phyloP scores from a whole-genome alignment of 2,329 filamentous ascomycete species.

The Talaromyces piceae region DNA sequence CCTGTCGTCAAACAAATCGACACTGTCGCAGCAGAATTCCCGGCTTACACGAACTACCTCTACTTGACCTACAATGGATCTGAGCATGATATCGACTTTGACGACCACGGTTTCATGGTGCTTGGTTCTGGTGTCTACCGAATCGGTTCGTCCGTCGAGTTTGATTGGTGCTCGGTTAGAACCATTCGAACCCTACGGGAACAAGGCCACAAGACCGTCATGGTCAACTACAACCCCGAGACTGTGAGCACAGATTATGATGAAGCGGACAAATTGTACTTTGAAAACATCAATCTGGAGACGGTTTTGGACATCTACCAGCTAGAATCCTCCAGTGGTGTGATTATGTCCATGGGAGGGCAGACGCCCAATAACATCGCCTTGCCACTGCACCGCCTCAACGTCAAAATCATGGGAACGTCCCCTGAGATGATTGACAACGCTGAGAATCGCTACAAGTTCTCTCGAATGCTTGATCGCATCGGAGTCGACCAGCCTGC shows the following conservation, averaged over 20 bases:
- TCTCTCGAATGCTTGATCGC: slow-evolving; percentile 93
- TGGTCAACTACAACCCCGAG: slow-evolving; percentile 92
- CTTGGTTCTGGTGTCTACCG: slow-evolving; percentile 92
- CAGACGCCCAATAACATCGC: slow-evolving; percentile 98
- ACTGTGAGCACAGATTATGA: slow-evolving; percentile 88
- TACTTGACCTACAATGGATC: slow-evolving; percentile 93
- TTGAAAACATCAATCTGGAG: slow-evolving; percentile 90
- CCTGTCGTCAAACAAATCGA: slow-evolving; percentile 98
- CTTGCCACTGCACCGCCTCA: slow-evolving; percentile 75
- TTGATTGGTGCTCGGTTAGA: slow-evolving; percentile 97
- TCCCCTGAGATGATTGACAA: slow-evolving; percentile 98
- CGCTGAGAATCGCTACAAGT: slow-evolving; percentile 97
- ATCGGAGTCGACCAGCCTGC: slow-evolving; percentile 93
- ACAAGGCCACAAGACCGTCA: slow-evolving; percentile 83
- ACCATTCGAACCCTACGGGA: slow-evolving; percentile 85
- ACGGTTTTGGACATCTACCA: slow-evolving; percentile 91
- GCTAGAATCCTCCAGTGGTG: slow-evolving; percentile 71
- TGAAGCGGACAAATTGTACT: slow-evolving; percentile 89
- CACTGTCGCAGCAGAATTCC: slow-evolving; percentile 95
- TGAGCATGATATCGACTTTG: slow-evolving; percentile 74
- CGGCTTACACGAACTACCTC: slow-evolving; percentile 88
- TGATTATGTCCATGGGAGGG: slow-evolving; percentile 92
- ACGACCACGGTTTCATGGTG: slow-evolving; percentile 92
- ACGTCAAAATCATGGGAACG: slow-evolving; percentile 88
- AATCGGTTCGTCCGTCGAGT: slow-evolving; percentile 95